Evolutionary conservation across 2,329 filamentous ascomycete species (phyloP), one percentile per base, ranked within the genome.

Genomic region (Xylaria sp.): DNA sequence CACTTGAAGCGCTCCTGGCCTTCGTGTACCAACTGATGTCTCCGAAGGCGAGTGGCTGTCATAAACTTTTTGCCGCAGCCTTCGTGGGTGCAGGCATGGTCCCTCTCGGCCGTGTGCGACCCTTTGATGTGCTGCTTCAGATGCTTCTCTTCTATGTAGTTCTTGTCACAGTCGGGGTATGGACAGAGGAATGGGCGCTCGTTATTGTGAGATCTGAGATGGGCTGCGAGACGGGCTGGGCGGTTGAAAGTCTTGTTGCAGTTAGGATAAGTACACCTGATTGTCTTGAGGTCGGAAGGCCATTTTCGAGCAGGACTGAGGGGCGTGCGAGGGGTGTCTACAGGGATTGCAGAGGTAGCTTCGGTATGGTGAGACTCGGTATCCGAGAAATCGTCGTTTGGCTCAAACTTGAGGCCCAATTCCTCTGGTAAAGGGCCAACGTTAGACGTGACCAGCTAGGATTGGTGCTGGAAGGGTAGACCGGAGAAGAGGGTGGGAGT

Each of bases 181-280:
- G 83, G 80, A 73, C 94, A 98, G 40, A 83, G 82, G 76, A 91
- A 96, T 0, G 92, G 88, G 1, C 94, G 87, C 69, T 94, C 91
- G 69, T 94, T 92, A 56, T 87, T 94, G 76, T 98, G 94, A 1
- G 91, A 93, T 66, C 92, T 86, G 23, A 94, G 78, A 72, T 98
- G 94, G 61, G 92, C 88, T 63, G 89, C 83, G 3, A 97, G 83
- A 28, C 92, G 87, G 35, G 90, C 90, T 0, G 92, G 93, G 2
- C 94, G 89, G 75, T 96, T 96, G 81, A 95, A 98, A 6, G 89
- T 88, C 78, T 96, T 96, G 61, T 80, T 78, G 74, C 94, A 98
- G 66, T 83, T 86, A 11, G 89, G 84, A 74, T 87, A 89, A 0
- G 89, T 87, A 78, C 94, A 97, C 57, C 82, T 80, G 67, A 93